phyloP scores from a whole-genome alignment of 495 filamentous ascomycete species.

The Xylaria intraflava region DNA sequence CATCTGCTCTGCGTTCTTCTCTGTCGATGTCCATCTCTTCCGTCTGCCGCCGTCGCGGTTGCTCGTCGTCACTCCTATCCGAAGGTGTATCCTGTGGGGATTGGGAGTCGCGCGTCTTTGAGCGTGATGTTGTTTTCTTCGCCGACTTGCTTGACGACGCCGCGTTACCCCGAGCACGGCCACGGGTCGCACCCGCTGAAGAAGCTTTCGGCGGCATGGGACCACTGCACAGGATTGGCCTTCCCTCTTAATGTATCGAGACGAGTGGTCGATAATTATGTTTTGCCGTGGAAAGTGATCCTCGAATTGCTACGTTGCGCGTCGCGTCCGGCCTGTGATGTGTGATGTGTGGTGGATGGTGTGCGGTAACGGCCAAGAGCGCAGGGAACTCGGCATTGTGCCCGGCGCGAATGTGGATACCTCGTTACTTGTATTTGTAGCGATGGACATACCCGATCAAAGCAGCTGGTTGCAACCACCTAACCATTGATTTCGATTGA shows the following conservation, averaged over 20 bases:
- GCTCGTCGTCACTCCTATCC: constrained; percentile 15
- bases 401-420: too few species aligned
- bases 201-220: constrained; percentile 8
- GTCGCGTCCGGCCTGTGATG: too few species aligned
- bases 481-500: too few species aligned
- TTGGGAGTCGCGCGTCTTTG: constrained; percentile 1
- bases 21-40: constrained; percentile 21
- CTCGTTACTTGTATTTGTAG: too few species aligned
- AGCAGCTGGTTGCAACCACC: too few species aligned
- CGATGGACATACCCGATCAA: too few species aligned
- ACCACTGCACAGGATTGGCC: background rate
- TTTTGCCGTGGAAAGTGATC: too few species aligned
- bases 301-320: too few species aligned
- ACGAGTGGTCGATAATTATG: too few species aligned
- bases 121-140: constrained; percentile 7
- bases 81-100: constrained; percentile 4
- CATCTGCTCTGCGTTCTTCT: constrained; percentile 10
- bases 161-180: constrained; percentile 1
- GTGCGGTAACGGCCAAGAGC: too few species aligned
- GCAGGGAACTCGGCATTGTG: too few species aligned
- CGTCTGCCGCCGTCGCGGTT: background rate
- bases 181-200: background rate
- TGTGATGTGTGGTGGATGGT: too few species aligned
- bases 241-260: background rate
- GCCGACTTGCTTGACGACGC: constrained; percentile 1